Evolutionary conservation across 2,329 filamentous ascomycete genomes (phyloP), one percentile per base, ranked within the genome.

Genomic region (Fusarium humuli): DNA sequence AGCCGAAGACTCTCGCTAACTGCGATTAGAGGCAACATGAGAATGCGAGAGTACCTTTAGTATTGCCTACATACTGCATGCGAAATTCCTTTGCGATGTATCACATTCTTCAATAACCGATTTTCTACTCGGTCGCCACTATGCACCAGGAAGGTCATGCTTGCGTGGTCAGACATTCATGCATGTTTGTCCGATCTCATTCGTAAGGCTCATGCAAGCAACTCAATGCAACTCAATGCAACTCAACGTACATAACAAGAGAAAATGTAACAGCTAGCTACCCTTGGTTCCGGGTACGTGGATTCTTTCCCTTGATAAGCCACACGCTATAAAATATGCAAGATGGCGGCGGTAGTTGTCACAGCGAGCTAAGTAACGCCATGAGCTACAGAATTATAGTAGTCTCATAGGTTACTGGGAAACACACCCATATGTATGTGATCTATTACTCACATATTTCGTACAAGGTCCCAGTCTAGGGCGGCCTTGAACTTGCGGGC

Each of bases 221-320:
- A 42, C 42, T 34, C 27, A 41, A 42, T 52, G 37, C 29, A 11
- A 44, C 18, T 23, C 23, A 27, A 23, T 5, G 22, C n/a, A n/a
- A n/a, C n/a, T n/a, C 23, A 23, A 53, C 41, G 14, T n/a, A 37
- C 34, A n/a, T 37, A n/a, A 37, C 10, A 52, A 30, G 46, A 46
- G 37, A 46, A n/a, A 34, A n/a, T 25, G 29, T 12, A 4, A 45
- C 41, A 16, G 42, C 25, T 34, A n/a, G 22, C 22, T 22, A n/a
- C 23, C 48, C 44, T 55, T 47, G 8, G 20, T 68, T 59, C 65
- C 58, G 8, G 65, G 48, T 59, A 54, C 64, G 40, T 68, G 64
- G 58, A n/a, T 41, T 37, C 32, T 49, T 18, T 49, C 37, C 47
- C 37, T 57, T 41, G n/a, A 6, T 29, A 66, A 66, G 62, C 42